phyloP scores from a whole-genome alignment of 1,284 basidiomycete species.

The Inonotus obliquus region DNA sequence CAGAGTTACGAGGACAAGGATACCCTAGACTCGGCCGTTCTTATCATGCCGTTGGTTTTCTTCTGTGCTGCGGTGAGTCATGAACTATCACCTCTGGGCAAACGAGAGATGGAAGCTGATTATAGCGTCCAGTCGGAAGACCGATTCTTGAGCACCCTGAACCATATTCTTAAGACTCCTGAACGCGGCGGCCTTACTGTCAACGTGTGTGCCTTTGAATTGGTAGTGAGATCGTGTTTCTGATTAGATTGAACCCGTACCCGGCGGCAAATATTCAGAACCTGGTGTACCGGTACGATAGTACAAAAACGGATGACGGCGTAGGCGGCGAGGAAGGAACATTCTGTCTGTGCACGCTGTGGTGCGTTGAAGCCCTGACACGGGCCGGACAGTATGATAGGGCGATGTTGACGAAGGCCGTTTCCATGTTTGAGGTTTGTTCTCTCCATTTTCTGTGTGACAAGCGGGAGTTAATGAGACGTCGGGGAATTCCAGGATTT shows the following conservation, averaged over 20 bases:
- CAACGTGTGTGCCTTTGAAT: slow-evolving; percentile 48
- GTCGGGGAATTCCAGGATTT: slow-evolving; percentile 47
- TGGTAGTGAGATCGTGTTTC: background rate
- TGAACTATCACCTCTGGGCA: too few relatives aligned
- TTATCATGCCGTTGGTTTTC: slow-evolving; percentile 86
- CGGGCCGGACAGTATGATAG: slow-evolving; percentile 77
- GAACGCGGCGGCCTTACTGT: slow-evolving; percentile 86
- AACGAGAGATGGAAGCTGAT: too few relatives aligned
- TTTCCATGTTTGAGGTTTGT: slow-evolving; percentile 77
- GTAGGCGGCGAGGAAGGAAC: slow-evolving; percentile 92
- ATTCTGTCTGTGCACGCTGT: slow-evolving; percentile 76
- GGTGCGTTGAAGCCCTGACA: slow-evolving; percentile 85
- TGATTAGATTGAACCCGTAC: background rate
- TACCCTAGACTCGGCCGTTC: slow-evolving; percentile 66
- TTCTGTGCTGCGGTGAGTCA: slow-evolving; percentile 74
- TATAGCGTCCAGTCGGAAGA: slow-evolving; percentile 74
- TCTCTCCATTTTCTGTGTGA: background rate
- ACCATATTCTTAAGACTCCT: slow-evolving; percentile 75
- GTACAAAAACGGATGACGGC: slow-evolving; percentile 78
- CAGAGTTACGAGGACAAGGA: slow-evolving; percentile 76
- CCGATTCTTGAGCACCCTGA: slow-evolving; percentile 78
- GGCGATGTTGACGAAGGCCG: slow-evolving; percentile 60
- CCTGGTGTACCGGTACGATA: slow-evolving; percentile 79
- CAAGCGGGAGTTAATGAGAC: background rate
- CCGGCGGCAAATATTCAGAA: slow-evolving; percentile 36